Conservation (phyloP, 495 filamentous ascomycete species). For the Trichoderma gamsii region DNA sequence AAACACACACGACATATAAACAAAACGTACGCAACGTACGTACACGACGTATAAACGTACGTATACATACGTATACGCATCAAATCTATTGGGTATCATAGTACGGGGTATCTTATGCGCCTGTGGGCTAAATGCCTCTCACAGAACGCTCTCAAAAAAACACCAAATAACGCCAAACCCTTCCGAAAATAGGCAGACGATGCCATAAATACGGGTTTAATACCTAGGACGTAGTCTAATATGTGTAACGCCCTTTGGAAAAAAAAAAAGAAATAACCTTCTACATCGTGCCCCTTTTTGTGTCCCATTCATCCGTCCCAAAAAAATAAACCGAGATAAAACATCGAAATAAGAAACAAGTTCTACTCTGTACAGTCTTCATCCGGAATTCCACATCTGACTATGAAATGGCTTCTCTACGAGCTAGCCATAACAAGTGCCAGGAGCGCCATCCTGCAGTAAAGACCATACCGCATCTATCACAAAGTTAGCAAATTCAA, state of each 20-base stretch:
- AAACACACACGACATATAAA: constrained; percentile 2
- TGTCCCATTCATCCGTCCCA: neutral
- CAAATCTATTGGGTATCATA: constrained; percentile 18
- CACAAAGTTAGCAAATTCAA: constrained; percentile 35
- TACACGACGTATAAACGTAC: constrained; percentile 18
- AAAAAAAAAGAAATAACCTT: constrained; percentile 5
- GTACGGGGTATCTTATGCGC: constrained; percentile 16
- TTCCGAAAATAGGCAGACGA: neutral
- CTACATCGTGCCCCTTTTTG: constrained; percentile 11
- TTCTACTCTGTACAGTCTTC: constrained; percentile 9
- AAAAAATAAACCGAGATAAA: neutral
- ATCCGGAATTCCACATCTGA: constrained; percentile 5
- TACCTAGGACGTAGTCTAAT: constrained; percentile 9
- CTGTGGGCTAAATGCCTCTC: neutral
- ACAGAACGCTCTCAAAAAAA: constrained; percentile 17
- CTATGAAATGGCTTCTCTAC: constrained; percentile 5
- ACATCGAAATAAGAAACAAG: neutral
- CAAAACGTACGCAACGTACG: constrained; percentile 16
- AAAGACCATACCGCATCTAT: constrained; percentile 96
- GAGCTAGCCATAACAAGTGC: constrained; percentile 56
- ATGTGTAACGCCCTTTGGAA: neutral
- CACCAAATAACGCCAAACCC: constrained; percentile 12
- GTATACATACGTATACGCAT: constrained; percentile 17
- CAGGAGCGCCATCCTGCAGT: constrained; percentile 94
- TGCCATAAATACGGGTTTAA: constrained; percentile 9